Conservation (phyloP, 176 grass and related monocot genomes). For the Oryza australiensis region DNA sequence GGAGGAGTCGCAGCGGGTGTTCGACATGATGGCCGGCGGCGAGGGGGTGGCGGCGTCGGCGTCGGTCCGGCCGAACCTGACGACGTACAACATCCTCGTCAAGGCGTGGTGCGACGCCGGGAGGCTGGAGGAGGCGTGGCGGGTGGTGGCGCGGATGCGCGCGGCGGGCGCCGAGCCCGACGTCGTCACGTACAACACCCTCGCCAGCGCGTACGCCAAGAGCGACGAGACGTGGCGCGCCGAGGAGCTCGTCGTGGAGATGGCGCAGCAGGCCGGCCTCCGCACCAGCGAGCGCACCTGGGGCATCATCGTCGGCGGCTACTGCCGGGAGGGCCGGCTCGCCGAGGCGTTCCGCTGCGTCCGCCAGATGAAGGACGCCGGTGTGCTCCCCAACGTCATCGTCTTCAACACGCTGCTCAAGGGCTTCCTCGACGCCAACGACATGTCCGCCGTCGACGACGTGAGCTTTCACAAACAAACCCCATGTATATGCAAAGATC, state of each 20-base stretch:
- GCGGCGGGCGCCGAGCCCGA: slow-evolving; percentile 60
- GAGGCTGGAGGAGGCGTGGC: slow-evolving; percentile 74
- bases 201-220: slow-evolving; percentile 79
- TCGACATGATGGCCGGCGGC: slow-evolving; percentile 68
- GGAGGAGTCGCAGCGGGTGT: slow-evolving; percentile 65
- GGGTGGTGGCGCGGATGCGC: slow-evolving; percentile 57
- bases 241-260: slow-evolving; percentile 73
- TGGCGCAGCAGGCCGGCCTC: slow-evolving; percentile 56
- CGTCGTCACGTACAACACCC: slow-evolving; percentile 90
- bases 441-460: slow-evolving; percentile 64
- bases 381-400: slow-evolving; percentile 64
- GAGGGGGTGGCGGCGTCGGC: no score
- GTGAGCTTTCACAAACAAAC: slow-evolving; percentile 55
- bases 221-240: slow-evolving; percentile 74
- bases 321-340: slow-evolving; percentile 86
- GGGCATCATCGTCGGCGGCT: slow-evolving; percentile 85
- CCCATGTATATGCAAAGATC: no score
- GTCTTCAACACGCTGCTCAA: slow-evolving; percentile 95
- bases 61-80: slow-evolving; percentile 56
- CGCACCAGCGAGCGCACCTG: slow-evolving; percentile 83
- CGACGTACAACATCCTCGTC: slow-evolving; percentile 89
- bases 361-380: slow-evolving; percentile 68
- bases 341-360: slow-evolving; percentile 83
- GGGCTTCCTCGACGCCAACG: slow-evolving; percentile 70
- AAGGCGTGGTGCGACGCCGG: slow-evolving; percentile 87